phyloP scores from a whole-genome alignment of 2,329 filamentous ascomycete species.

The Sodiomyces alkalinus region DNA sequence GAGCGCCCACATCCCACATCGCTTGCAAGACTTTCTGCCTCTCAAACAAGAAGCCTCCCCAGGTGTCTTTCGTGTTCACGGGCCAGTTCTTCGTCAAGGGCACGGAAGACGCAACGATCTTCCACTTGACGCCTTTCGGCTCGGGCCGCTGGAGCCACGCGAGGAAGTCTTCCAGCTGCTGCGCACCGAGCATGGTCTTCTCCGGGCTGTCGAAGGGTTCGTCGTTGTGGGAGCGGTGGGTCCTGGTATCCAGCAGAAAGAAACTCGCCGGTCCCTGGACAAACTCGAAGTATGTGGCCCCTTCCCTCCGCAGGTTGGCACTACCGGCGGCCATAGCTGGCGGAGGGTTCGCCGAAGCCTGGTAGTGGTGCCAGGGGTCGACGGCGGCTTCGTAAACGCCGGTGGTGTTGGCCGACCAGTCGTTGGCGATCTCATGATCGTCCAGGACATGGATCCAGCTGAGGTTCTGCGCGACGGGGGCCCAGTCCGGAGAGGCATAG shows the following conservation, averaged over 20 bases:
- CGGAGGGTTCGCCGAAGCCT: slow-evolving; percentile 73
- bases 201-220: slow-evolving; percentile 42
- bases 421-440: slow-evolving; percentile 92
- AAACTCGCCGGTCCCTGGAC: slow-evolving; percentile 81
- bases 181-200: slow-evolving; percentile 76
- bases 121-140: slow-evolving; percentile 73
- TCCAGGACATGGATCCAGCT: slow-evolving; percentile 97
- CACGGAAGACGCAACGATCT: slow-evolving; percentile 77
- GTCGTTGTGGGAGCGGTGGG: slow-evolving; percentile 59
- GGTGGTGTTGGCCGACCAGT: slow-evolving; percentile 73
- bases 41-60: slow-evolving; percentile 82
- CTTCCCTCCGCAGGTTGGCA: slow-evolving; percentile 21
- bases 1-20: slow-evolving; percentile 76
- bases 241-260: slow-evolving; percentile 86
- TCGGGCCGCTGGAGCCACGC: slow-evolving; percentile 60
- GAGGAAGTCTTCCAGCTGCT: slow-evolving; percentile 68
- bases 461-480: slow-evolving; percentile 55
- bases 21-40: slow-evolving; percentile 67
- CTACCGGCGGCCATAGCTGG: slow-evolving; percentile 33
- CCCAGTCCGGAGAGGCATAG: slow-evolving; percentile 93
- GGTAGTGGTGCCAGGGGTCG: slow-evolving; percentile 78
- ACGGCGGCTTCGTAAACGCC: slow-evolving; percentile 67
- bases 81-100: slow-evolving; percentile 98
- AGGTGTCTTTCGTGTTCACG: slow-evolving; percentile 76
- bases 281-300: slow-evolving; percentile 78